Conservation (phyloP, 2,329 filamentous ascomycete genomes). For the Hymenoscyphus fructigenus region DNA sequence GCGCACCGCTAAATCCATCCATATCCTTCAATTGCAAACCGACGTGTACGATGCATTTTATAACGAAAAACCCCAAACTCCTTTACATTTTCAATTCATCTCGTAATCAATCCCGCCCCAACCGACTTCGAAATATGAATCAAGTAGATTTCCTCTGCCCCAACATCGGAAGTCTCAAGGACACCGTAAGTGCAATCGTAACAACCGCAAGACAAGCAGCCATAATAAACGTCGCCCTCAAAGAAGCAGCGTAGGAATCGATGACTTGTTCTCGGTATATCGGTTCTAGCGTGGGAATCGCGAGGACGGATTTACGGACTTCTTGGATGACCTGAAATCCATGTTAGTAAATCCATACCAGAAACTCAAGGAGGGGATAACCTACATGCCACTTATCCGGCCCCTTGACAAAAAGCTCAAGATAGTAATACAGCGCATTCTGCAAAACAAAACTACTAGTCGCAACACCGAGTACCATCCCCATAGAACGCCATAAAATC, state of each 20-base stretch:
- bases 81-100: neutral
- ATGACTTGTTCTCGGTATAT: conserved; percentile 55
- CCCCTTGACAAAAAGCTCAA: conserved; percentile 58
- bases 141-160: conserved; percentile 40
- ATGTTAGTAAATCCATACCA: neutral
- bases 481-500: conserved; percentile 69
- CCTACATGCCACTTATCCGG: conserved; percentile 50
- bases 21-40: neutral
- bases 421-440: conserved; percentile 62
- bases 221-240: conserved; percentile 46
- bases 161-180: conserved; percentile 55
- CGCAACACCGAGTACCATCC: conserved; percentile 72
- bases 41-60: neutral
- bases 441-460: conserved; percentile 71
- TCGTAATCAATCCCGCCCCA: too few species aligned
- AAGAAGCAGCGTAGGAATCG: conserved; percentile 51
- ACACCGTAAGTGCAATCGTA: conserved; percentile 48
- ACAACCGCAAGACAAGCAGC: conserved; percentile 48
- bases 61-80: neutral
- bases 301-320: conserved; percentile 55
- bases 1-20: neutral
- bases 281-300: conserved; percentile 45
- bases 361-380: neutral
- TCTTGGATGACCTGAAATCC: conserved; percentile 45
- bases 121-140: too few species aligned